Evolutionary conservation across 31 red algal species (phyloP), one percentile per base, ranked within the genome.

Genomic region (Asparagopsis taxiformis): DNA sequence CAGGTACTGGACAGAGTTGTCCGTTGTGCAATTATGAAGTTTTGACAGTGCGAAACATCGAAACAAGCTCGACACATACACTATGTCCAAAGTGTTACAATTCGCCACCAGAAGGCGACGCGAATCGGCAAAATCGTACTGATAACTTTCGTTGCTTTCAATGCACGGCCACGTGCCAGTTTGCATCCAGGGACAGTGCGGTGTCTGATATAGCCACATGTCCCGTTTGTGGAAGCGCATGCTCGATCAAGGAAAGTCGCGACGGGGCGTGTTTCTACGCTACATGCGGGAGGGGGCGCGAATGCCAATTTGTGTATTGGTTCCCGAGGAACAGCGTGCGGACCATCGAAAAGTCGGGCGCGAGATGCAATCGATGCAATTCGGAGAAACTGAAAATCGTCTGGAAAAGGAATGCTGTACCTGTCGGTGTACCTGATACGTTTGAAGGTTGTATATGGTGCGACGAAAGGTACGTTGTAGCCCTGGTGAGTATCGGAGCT

Each of bases 401-500:
- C 3, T 91, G 79, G 64, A 60, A 25, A 31, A 11, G 34, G 13
- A 17, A 57, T 33, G 48, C 50, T 5, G 63, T 76, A 33, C 87
- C 87, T 38, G 69, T 55, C 23, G 76, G 77, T 1, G 43, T 41
- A 11, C 46, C 9, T 16, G 6, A 16, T 35, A 28, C 25, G 2
- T 82, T 76, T 56, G 7, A 7, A 4, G 87, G 87, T 20, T 91
- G 87, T 50, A 76, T 91, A n/a, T 91, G 87, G 87, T 91, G 87
- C 51, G 70, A 77, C 37, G 16, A 51, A 23, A 13, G 59, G 1
- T 91, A 79, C 54, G 16, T 22, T 6, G 46, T 22, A 23, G 33
- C 63, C 19, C 17, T 91, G 33, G 51, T 43, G 19, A 19, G 60
- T 31, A 35, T 91, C 19, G 87, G 87, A 16, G 58, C 69, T 26